Evolutionary conservation across 2,329 filamentous ascomycete species (phyloP).

Genomic region (Hymenoscyphus repandus): DNA sequence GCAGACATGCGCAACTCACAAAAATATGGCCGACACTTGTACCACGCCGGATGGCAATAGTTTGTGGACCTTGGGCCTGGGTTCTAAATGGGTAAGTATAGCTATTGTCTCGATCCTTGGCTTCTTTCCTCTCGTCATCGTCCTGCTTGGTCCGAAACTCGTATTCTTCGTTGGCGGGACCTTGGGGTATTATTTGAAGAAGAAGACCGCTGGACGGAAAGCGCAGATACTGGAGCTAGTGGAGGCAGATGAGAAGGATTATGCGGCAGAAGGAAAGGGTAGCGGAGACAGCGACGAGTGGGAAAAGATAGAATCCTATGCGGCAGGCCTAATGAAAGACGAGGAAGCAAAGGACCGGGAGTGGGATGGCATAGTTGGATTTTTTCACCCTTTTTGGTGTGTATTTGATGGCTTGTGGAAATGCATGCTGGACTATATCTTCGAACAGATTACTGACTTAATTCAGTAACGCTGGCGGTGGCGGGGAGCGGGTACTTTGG

Average conservation of each 20-base stretch:
- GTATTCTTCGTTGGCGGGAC: constrained; percentile 32
- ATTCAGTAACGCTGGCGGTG: constrained; percentile 83
- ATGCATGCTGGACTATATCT: background rate
- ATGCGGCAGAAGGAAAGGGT: constrained; percentile 20
- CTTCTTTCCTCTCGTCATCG: constrained; percentile 29
- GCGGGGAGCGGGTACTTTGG: constrained; percentile 94
- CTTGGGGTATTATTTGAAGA: constrained; percentile 57
- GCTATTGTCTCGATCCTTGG: constrained; percentile 28
- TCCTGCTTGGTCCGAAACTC: constrained; percentile 25
- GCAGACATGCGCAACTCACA: background rate
- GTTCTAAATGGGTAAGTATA: constrained; percentile 25
- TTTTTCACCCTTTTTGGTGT: constrained; percentile 97
- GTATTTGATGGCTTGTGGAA: background rate
- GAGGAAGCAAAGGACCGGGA: constrained; percentile 45
- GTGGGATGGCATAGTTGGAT: constrained; percentile 84
- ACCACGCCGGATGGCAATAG: constrained; percentile 25
- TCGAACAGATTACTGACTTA: constrained; percentile 6
- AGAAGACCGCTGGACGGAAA: constrained; percentile 58
- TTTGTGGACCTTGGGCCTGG: constrained; percentile 30
- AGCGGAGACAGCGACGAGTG: constrained; percentile 55
- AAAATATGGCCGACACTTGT: constrained; percentile 29
- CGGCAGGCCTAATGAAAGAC: constrained; percentile 39
- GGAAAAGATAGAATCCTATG: constrained; percentile 61
- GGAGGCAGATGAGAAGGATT: constrained; percentile 33
- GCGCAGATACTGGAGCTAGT: constrained; percentile 50